Conservation (phyloP, 768 basidiomycete genomes). For the Lentinula lateritia region DNA sequence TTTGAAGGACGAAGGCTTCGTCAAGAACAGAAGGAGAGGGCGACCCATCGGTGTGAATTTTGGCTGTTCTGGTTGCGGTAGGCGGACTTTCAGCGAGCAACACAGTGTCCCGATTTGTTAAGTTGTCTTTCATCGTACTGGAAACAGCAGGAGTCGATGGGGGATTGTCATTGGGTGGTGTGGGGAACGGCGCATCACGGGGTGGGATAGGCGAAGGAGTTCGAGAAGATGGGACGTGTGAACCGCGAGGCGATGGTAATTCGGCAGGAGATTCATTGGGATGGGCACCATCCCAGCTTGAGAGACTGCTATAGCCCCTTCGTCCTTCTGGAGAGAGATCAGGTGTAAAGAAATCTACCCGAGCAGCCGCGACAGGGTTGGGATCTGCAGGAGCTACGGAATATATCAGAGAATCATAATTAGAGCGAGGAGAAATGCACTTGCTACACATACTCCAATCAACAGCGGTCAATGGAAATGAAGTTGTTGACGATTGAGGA, state of each 20-base stretch:
- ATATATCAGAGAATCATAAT: background rate
- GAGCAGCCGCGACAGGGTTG: background rate
- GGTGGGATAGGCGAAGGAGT: background rate
- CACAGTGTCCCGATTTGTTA: too few species aligned
- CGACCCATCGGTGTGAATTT: background rate
- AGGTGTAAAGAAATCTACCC: background rate
- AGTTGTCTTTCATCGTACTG: background rate
- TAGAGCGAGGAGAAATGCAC: background rate
- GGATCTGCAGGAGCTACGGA: background rate
- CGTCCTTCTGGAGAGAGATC: background rate
- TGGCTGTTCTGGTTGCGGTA: background rate
- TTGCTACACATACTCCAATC: background rate
- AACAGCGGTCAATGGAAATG: background rate
- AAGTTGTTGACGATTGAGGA: background rate
- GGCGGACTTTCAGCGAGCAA: background rate
- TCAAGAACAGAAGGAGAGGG: background rate
- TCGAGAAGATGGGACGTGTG: slow-evolving; percentile 4
- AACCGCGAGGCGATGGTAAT: background rate
- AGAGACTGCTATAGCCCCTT: background rate
- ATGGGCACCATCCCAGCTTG: background rate
- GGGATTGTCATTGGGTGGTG: background rate
- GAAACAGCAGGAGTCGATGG: background rate
- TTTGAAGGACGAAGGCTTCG: background rate
- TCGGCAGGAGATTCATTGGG: background rate
- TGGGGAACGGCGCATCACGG: background rate